These are phyloP conservation scores for Leptographium radiaticola DNA, from an alignment of 2,329 filamentous ascomycete species.

Conservation along the genomic window DNA sequence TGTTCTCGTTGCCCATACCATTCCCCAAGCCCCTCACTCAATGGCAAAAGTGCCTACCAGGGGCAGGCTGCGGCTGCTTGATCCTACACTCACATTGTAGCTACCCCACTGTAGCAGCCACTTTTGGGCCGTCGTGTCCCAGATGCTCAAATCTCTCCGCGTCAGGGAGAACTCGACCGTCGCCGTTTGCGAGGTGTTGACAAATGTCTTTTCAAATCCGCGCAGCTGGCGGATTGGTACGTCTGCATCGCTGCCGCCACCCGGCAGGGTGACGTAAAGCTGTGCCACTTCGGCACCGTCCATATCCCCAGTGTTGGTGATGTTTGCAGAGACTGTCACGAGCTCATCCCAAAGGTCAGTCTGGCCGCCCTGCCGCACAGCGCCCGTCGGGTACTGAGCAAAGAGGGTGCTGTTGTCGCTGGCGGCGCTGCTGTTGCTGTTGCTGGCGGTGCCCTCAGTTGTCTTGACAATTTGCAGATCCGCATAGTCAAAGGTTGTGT, in stretches of 20 bases:
- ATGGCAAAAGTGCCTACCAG: conserved; percentile 22
- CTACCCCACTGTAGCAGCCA: conserved; percentile 37
- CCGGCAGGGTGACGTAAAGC: conserved; percentile 31
- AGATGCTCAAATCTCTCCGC: conserved; percentile 52
- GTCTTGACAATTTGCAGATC: conserved; percentile 17
- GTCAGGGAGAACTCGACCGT: conserved; percentile 40
- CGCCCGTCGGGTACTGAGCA: conserved; percentile 23
- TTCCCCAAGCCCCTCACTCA: neutral
- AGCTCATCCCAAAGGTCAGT: conserved; percentile 33
- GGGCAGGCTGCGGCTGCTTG: conserved; percentile 28
- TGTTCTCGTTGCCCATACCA: neutral
- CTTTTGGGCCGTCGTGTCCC: conserved; percentile 47
- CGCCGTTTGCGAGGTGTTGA: conserved; percentile 28
- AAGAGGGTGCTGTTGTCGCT: conserved; percentile 12
- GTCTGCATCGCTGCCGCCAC: neutral
- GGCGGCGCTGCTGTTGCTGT: neutral
- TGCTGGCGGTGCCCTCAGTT: neutral
- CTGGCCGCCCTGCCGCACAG: conserved; percentile 29
- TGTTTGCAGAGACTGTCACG: conserved; percentile 22
- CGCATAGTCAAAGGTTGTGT: conserved; percentile 38
- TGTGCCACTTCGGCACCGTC: conserved; percentile 30
- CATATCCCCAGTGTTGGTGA: conserved; percentile 27
- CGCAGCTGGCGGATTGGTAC: conserved; percentile 45
- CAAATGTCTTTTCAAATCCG: conserved; percentile 48
- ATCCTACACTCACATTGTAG: conserved; percentile 28